Evolutionary conservation across 2,329 filamentous ascomycete species (phyloP).

Genomic region (Colletotrichum sp.): DNA sequence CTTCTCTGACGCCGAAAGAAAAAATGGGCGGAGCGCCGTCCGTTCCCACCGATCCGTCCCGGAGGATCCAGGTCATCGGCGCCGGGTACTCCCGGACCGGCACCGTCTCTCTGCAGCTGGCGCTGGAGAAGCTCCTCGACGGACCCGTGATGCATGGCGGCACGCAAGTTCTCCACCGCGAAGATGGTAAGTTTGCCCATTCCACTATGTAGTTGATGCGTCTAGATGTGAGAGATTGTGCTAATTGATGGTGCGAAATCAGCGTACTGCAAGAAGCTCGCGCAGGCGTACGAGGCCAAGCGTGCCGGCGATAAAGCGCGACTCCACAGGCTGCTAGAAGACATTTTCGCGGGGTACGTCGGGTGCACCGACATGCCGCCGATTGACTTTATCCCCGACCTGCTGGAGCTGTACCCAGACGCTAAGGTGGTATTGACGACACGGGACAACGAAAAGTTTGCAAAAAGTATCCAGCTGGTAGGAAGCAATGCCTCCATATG

Average conservation of each 20-base stretch:
- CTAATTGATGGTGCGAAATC: neutral
- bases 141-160: conserved; percentile 56
- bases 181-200: conserved; percentile 32
- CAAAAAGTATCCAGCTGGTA: conserved; percentile 28
- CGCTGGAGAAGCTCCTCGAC: conserved; percentile 50
- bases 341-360: conserved; percentile 46
- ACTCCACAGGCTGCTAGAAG: conserved; percentile 36
- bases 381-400: conserved; percentile 45
- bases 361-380: conserved; percentile 51
- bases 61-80: conserved; percentile 44
- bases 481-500: neutral
- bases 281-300: neutral
- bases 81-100: conserved; percentile 52
- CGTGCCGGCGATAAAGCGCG: conserved; percentile 24
- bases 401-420: conserved; percentile 53
- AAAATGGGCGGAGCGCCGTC: conserved; percentile 34
- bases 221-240: neutral
- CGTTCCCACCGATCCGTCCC: conserved; percentile 33
- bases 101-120: conserved; percentile 53
- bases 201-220: neutral
- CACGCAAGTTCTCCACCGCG: conserved; percentile 38
- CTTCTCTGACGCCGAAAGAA: neutral
- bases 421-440: conserved; percentile 50
- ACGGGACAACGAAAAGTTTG: conserved; percentile 40
- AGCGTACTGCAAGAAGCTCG: neutral